phyloP scores from a whole-genome alignment of 345 rosid species.

The Rhodamnia argentea region DNA sequence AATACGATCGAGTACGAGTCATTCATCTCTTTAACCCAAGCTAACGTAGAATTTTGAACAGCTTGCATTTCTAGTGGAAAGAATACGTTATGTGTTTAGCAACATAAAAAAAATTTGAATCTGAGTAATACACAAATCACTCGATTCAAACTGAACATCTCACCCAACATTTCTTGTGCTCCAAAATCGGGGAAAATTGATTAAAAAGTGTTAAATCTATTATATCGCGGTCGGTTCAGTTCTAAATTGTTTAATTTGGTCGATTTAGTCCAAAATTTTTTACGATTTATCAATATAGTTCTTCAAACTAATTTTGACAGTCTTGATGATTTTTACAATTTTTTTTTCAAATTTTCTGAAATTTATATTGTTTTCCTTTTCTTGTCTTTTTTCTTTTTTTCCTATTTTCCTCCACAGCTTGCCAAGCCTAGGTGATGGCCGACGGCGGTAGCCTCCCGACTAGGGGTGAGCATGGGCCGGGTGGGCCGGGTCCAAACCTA shows the following conservation, averaged over 20 bases:
- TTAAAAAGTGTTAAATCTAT: neutral
- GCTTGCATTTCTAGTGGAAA: neutral
- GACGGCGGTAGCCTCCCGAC: neutral
- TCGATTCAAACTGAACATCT: neutral
- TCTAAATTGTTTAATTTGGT: neutral
- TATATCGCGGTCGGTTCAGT: fast-evolving
- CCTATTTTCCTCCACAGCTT: fast-evolving
- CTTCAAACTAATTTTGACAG: neutral
- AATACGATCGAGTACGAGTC: neutral
- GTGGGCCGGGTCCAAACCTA: too few species aligned
- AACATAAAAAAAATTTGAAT: neutral
- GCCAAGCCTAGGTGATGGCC: fast-evolving
- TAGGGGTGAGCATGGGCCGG: too few species aligned
- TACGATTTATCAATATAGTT: fast-evolving
- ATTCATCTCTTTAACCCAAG: neutral
- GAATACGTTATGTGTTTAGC: neutral
- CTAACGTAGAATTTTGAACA: neutral
- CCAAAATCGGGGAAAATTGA: neutral
- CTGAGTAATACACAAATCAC: neutral
- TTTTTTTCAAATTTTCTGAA: neutral
- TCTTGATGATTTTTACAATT: fast-evolving
- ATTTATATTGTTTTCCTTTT: neutral
- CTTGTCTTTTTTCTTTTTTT: neutral
- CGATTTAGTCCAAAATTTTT: neutral
- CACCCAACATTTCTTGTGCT: neutral